phyloP scores from a whole-genome alignment of 2,329 filamentous ascomycete species.

The Camillea tinctor region DNA sequence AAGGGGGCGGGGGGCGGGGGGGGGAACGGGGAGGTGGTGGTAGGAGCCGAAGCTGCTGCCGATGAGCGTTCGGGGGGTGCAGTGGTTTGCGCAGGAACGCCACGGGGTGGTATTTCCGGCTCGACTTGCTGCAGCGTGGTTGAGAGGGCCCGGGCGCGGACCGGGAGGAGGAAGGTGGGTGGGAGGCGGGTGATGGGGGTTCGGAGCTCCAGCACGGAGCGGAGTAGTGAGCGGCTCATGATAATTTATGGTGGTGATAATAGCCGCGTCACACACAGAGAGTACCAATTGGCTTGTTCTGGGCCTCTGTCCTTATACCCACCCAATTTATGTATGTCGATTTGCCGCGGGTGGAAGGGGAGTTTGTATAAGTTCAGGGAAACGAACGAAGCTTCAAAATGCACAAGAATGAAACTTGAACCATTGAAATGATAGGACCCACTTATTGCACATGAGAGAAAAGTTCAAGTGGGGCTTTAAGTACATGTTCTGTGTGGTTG shows the following conservation, averaged over 20 bases:
- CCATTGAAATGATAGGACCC: neutral
- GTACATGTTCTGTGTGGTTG: neutral
- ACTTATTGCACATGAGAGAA: neutral
- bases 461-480: neutral
- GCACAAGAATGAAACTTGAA: neutral
- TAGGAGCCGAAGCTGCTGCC: neutral
- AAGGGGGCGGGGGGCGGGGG: conserved; percentile 11
- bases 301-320: neutral
- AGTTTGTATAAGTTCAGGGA: too few relatives aligned
- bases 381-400: neutral
- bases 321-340: neutral
- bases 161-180: conserved; percentile 51
- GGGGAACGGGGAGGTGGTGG: neutral
- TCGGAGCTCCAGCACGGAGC: conserved; percentile 62
- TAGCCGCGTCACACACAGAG: too few relatives aligned
- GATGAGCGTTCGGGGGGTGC: conserved; percentile 12
- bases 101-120: conserved; percentile 29
- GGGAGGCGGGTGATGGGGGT: conserved; percentile 44
- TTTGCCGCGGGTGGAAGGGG: neutral
- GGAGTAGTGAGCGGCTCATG: conserved; percentile 61
- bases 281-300: neutral
- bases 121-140: conserved; percentile 34
- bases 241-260: neutral
- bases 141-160: conserved; percentile 36
- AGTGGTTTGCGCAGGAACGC: conserved; percentile 10